These are phyloP conservation scores for Cubamyces sp. DNA, from an alignment of 768 basidiomycete genomes.

Conservation along the genomic window DNA sequence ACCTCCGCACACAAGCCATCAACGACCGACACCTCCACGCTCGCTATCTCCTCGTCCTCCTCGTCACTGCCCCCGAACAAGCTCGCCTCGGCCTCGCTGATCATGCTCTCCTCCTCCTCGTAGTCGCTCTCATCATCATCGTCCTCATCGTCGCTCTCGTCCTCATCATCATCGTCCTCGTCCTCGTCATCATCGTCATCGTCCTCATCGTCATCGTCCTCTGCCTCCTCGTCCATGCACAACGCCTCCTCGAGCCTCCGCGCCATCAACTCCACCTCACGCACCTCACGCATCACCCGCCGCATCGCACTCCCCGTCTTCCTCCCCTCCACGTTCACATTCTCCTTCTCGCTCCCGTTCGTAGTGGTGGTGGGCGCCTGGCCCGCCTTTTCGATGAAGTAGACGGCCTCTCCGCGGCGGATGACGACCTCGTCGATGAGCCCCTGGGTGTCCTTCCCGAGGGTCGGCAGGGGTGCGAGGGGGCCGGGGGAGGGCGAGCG, in stretches of 20 bases:
- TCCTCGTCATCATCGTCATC: conserved; percentile 2
- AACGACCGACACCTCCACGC: not conserved
- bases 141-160: conserved; percentile 1
- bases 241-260: conserved; percentile 5
- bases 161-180: not conserved
- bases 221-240: not conserved
- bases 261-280: conserved; percentile 8
- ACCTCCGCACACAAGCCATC: not conserved
- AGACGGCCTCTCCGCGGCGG: conserved; percentile 9
- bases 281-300: conserved; percentile 14
- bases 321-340: not conserved
- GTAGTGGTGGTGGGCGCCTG: not conserved
- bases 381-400: conserved; percentile 6
- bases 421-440: conserved; percentile 9
- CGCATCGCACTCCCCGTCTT: not conserved
- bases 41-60: not conserved
- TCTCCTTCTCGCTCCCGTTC: conserved; percentile 8
- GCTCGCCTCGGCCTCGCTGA: not conserved
- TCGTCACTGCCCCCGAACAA: not conserved
- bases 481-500: not conserved
- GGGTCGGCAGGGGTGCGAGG: not conserved
- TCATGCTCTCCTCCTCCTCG: not conserved
- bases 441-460: conserved; percentile 14
- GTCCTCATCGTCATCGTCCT: not conserved
- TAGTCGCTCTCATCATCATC: not conserved